A percentile compares a stretch with the other conserved stretches of the same genome.
These are phyloP conservation scores for Vigna nakashimae DNA, from an alignment of 306 rosid species.

Conservation along the genomic window DNA sequence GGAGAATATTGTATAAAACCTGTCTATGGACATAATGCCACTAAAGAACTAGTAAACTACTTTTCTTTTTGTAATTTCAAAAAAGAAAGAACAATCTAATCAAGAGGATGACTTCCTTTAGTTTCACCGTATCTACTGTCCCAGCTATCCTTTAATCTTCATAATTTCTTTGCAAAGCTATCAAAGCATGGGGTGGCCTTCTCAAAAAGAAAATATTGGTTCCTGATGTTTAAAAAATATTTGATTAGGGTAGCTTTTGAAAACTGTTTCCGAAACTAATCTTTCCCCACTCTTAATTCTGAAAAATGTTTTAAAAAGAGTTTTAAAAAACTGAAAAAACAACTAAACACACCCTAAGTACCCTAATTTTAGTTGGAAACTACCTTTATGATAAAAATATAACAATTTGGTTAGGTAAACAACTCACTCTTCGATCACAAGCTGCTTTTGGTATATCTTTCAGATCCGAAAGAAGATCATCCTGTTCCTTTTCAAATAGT, in stretches of 20 bases:
- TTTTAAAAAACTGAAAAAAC: neutral
- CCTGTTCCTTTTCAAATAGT: conserved; percentile 89
- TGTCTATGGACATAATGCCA: neutral
- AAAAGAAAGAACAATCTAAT: neutral
- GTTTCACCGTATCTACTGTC: conserved; percentile 15
- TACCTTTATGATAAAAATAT: conserved; percentile 10
- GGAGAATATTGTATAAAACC: neutral
- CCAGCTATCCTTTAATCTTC: conserved; percentile 14
- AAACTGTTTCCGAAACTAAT: neutral
- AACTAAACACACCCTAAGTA: neutral
- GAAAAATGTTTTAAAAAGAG: neutral
- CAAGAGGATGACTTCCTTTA: neutral
- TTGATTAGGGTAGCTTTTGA: neutral
- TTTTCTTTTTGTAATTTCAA: neutral
- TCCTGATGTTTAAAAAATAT: neutral
- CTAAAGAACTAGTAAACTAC: neutral
- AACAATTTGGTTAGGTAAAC: neutral
- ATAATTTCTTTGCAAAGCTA: conserved; percentile 1
- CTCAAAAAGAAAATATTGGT: neutral
- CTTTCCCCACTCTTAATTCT: neutral
- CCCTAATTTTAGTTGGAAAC: conserved; percentile 15
- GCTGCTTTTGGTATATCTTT: conserved; percentile 92
- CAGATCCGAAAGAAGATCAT: conserved; percentile 89
- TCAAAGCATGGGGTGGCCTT: neutral
- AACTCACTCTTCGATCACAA: conserved; percentile 89